These are phyloP conservation scores for Wickerhamomyces strasburgensis DNA, from an alignment of 805 yeast species.

Conservation along the genomic window DNA sequence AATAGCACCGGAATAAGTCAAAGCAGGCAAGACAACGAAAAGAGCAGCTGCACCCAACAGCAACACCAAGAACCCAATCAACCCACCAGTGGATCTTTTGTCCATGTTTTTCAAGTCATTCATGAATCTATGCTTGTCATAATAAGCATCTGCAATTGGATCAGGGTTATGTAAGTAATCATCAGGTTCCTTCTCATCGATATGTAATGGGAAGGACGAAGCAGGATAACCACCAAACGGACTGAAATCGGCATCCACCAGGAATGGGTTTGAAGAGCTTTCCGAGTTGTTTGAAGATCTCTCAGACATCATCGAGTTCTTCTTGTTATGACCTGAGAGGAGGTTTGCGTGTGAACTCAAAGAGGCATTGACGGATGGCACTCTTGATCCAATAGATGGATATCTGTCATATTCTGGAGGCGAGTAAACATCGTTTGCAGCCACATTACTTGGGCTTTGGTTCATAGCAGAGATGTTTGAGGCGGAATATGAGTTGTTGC, in stretches of 20 bases:
- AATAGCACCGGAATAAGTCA: constrained; percentile 74
- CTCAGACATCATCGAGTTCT: constrained; percentile 13
- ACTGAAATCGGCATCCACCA: constrained; percentile 60
- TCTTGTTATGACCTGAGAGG: constrained; percentile 12
- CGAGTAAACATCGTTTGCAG: constrained; percentile 24
- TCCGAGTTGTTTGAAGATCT: constrained; percentile 19
- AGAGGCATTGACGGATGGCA: constrained; percentile 45
- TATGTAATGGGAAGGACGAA: constrained; percentile 78
- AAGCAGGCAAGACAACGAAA: constrained; percentile 75
- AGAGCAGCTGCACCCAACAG: constrained; percentile 58
- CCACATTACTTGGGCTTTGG: constrained; percentile 6
- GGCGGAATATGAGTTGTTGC: constrained; percentile 19
- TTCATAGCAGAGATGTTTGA: constrained; percentile 20
- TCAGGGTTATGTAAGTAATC: constrained; percentile 96
- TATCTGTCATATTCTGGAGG: constrained; percentile 66
- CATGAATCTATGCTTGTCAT: constrained; percentile 64
- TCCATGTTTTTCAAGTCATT: constrained; percentile 66
- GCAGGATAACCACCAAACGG: constrained; percentile 99
- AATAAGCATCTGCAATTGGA: constrained; percentile 85
- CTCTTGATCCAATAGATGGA: constrained; percentile 57
- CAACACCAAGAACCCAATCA: constrained; percentile 54
- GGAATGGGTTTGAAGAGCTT: constrained; percentile 34
- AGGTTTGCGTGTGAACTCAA: constrained; percentile 29
- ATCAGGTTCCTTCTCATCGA: constrained; percentile 93
- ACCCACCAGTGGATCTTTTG: constrained; percentile 54